Base-by-base conservation (phyloP, 371 early-diverging fungal genomes). In the Syncephalastrum monosporum region DNA sequence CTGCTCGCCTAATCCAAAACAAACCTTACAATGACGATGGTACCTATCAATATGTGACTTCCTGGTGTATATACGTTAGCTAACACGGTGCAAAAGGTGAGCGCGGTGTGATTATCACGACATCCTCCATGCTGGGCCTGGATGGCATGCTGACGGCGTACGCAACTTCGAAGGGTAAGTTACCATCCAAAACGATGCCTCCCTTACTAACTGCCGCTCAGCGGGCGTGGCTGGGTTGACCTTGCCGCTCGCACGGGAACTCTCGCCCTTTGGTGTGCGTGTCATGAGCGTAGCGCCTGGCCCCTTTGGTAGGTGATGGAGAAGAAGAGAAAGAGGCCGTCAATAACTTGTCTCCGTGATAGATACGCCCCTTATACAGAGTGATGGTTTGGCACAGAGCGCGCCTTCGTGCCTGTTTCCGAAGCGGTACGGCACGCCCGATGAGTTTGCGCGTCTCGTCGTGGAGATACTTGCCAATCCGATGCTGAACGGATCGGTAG, bases 201-300 rank as follows among this genome's bases (percentile, higher is more conserved):
- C 38, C 44, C 51, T 33, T 15, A 21, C 52, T 33, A 2, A 33
- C 6, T 10, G 38, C 10, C 6, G 38, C 10, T 1, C 21, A 75
- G 77, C 77, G 21, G 86, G 75, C 50, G 70, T 86, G 43, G 78
- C 82, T 29, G 81, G 81, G 3, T 59, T 86, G 60, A 83, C 85
- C 4, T 53, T 86, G 17, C 86, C 86, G 6, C 67, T 86, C 64
- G 85, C 86, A 19, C 71, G 72, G 38, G 85, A 86, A 33, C 49
- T 86, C 42, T 63, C 84, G 23, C 53, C 63, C 5, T 74, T 72
- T 56, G 82, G 84, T 51, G 64, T 82, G 25, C 82, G 84, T 7
- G 81, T 83, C 4, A 73, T 81, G 64, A 71, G 76, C n/a, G 72
- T 86, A 43, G 84, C 85, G 3, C 86, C 85, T 2, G 85, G 85